Evolutionary conservation across 2,329 filamentous ascomycete species (phyloP).

Genomic region (Aotearoamyces nothofagi): DNA sequence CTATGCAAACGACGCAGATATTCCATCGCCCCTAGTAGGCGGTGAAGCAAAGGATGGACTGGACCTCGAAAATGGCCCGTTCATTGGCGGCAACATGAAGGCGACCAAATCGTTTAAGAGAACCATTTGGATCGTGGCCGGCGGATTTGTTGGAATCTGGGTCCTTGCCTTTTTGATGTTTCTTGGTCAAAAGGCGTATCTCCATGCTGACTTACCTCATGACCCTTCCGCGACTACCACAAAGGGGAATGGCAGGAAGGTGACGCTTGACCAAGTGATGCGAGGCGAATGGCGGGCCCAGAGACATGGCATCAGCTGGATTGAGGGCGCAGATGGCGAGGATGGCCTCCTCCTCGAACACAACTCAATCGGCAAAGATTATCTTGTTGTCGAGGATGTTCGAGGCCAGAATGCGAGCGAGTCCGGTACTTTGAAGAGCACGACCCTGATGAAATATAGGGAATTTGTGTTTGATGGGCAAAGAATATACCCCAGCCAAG

Average conservation of each 20-base stretch:
- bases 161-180: conserved; percentile 51
- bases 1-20: conserved; percentile 15
- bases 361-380: conserved; percentile 49
- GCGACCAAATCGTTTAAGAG: conserved; percentile 20
- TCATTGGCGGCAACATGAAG: conserved; percentile 24
- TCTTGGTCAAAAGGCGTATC: conserved; percentile 48
- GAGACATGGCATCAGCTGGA: conserved; percentile 59
- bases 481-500: conserved; percentile 39
- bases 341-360: conserved; percentile 77
- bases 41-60: conserved; percentile 20
- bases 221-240: conserved; percentile 49
- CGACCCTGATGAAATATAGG: conserved; percentile 58
- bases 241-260: conserved; percentile 51
- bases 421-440: conserved; percentile 31
- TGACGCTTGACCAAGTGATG: conserved; percentile 59
- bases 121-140: conserved; percentile 40
- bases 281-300: conserved; percentile 48
- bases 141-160: conserved; percentile 52
- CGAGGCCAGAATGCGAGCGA: conserved; percentile 33
- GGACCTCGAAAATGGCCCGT: conserved; percentile 31
- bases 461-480: conserved; percentile 44
- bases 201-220: conserved; percentile 46
- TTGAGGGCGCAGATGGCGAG: conserved; percentile 56
- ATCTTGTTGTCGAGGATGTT: conserved; percentile 77
- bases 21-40: conserved; percentile 8